phyloP scores from a whole-genome alignment of 345 rosid species.

The Bretschneidera sinensis region DNA sequence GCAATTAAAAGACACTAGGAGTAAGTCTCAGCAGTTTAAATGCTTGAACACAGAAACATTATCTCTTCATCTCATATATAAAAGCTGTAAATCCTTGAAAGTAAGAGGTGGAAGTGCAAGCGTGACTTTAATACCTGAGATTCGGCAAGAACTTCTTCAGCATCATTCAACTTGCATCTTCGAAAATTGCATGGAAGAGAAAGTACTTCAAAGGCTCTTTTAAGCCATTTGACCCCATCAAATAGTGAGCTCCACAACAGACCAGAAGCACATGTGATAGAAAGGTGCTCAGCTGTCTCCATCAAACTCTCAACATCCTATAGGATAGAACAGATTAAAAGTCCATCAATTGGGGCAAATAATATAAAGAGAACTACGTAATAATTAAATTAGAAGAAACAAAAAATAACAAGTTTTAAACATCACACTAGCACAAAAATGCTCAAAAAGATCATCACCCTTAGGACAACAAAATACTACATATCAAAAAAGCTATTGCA shows the following conservation, averaged over 20 bases:
- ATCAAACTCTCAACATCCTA: slow-evolving; percentile 56
- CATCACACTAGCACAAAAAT: too few relatives aligned
- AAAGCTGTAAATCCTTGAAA: slow-evolving; percentile 6
- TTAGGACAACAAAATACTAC: background rate
- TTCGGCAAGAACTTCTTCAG: slow-evolving; percentile 47
- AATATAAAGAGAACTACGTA: background rate
- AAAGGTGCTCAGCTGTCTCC: slow-evolving; percentile 28
- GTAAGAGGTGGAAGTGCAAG: background rate
- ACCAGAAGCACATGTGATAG: slow-evolving; percentile 18
- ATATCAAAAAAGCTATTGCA: background rate
- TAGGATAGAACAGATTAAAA: slow-evolving; percentile 13
- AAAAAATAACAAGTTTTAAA: background rate
- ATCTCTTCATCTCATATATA: background rate
- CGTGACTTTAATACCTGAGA: slow-evolving; percentile 33
- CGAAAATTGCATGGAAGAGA: slow-evolving; percentile 26
- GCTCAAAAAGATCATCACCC: too few relatives aligned
- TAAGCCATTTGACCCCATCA: slow-evolving; percentile 51
- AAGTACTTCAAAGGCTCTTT: slow-evolving; percentile 38
- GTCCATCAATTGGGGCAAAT: slow-evolving; percentile 1
- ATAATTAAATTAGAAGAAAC: too few relatives aligned
- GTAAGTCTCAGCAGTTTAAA: slow-evolving; percentile 11
- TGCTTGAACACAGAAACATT: background rate
- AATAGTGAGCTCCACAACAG: slow-evolving; percentile 33
- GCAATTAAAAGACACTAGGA: slow-evolving; percentile 19
- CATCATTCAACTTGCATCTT: slow-evolving; percentile 44